Evolutionary conservation across 345 rosid species (phyloP), one percentile per base, ranked within the genome.

Genomic region (Passiflora organensis): DNA sequence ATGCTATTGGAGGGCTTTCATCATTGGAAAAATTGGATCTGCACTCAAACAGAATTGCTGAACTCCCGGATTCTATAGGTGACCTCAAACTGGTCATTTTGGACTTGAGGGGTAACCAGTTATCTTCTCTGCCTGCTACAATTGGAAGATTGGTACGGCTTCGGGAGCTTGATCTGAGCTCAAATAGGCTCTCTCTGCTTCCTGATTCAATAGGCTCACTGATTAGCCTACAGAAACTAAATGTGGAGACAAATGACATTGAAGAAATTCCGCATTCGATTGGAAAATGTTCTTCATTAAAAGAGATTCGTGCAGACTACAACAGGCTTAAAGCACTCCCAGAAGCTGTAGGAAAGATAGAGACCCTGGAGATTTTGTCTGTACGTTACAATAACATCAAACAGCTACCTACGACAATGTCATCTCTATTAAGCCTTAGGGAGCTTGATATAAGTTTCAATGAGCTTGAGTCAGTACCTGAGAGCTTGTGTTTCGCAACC

Each of bases 301-400:
- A 49, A 71, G 99, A 82, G 76, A 89, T 93, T 36, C 82, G 58
- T 51, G 95, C 80, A 2, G 97, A 89, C 69, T 93, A 93, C 72
- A 93, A 93, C 73, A 75, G 89, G 58, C 85, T 93, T 52, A 93
- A 86, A 72, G 97, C 96, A 63, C 99, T 93, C 46, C 99, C 99
- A 0, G 99, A 83, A 79, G 99, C 99, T 36, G 84, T 83, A 37
- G 99, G 99, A 44, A 93, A 89, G 89, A 74, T 89, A 52, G 61
- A 75, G 19, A 78, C 82, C 22, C 63, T 89, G 14, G 87, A 93
- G 87, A 77, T 89, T 60, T 60, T 93, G 32, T 75, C 79, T 0
- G 87, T 93, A 16, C 89, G 99, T 14, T 93, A 93, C 59, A 93
- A 93, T 43, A 89, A 86, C 73, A 79, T 93, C 70, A 82, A 86